Conservation (phyloP, 768 basidiomycete species). For the Ramaria sp. region DNA sequence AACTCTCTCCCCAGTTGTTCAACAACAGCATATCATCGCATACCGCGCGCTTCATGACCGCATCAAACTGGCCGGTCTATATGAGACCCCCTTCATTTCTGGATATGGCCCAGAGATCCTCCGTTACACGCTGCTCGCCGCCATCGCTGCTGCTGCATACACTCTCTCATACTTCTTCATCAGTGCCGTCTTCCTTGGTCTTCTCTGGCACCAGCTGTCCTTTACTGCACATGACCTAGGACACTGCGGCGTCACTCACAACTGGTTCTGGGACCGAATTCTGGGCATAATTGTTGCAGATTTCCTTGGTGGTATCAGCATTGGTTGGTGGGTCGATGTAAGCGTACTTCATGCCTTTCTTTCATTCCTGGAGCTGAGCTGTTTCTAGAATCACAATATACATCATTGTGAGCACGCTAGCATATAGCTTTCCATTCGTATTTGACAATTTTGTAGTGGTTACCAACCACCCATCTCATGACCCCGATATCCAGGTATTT, state of each 20-base stretch:
- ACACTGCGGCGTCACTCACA: constrained; percentile 86
- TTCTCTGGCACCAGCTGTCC: constrained; percentile 91
- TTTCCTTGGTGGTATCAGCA: constrained; percentile 84
- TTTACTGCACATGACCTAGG: constrained; percentile 93
- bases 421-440: neutral
- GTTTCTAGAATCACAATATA: constrained; percentile 75
- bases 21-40: constrained; percentile 60
- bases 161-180: constrained; percentile 49
- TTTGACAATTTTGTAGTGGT: constrained; percentile 47
- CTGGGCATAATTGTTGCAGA: constrained; percentile 73
- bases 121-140: constrained; percentile 63
- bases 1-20: constrained; percentile 40
- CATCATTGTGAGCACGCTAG: constrained; percentile 69
- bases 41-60: constrained; percentile 72
- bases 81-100: constrained; percentile 68
- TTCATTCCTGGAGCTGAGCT: neutral
- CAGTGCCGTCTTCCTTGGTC: constrained; percentile 74
- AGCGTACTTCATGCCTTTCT: constrained; percentile 25
- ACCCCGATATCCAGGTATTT: constrained; percentile 54
- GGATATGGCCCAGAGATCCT: constrained; percentile 85
- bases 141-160: constrained; percentile 51
- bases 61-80: constrained; percentile 71
- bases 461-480: constrained; percentile 94
- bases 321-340: constrained; percentile 98
- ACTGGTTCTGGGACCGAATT: constrained; percentile 72